phyloP scores from a whole-genome alignment of 164 flowering plant species.

The Hamamelis virginiana region DNA sequence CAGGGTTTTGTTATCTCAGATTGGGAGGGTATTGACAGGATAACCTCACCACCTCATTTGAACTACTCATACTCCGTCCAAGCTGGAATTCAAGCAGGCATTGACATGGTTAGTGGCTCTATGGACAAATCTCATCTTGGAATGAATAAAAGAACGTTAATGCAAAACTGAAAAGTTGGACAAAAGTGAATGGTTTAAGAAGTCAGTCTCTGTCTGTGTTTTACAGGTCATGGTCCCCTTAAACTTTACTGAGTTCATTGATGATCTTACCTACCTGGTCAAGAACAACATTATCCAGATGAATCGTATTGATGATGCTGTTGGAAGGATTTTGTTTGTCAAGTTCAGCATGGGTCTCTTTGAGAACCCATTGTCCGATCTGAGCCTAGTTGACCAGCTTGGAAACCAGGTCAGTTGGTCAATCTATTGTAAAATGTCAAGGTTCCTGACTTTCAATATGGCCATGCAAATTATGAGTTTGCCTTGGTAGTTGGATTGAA shows the following conservation, averaged over 20 bases:
- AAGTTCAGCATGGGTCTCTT: constrained; percentile 60
- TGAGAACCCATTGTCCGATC: constrained; percentile 55
- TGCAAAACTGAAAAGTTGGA: background rate
- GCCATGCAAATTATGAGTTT: background rate
- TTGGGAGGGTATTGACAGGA: constrained; percentile 57
- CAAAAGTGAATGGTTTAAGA: background rate
- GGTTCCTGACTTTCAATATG: background rate
- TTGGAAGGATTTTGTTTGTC: constrained; percentile 43
- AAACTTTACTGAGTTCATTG: constrained; percentile 47
- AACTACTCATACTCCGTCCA: constrained; percentile 55
- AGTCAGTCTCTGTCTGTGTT: background rate
- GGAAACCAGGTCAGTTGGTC: constrained; percentile 46
- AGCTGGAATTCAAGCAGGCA: constrained; percentile 52
- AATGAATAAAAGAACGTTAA: background rate
- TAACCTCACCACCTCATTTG: constrained; percentile 47
- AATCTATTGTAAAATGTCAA: background rate
- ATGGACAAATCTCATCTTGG: background rate
- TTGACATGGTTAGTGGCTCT: constrained; percentile 51
- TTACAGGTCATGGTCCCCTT: constrained; percentile 55
- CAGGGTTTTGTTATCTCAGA: constrained; percentile 70
- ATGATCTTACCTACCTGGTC: constrained; percentile 39
- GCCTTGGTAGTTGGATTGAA: background rate
- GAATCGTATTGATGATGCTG: constrained; percentile 66
- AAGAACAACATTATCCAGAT: constrained; percentile 44
- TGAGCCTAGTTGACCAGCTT: constrained; percentile 46